Conservation (phyloP, 345 rosid genomes). For the Rhizophora mangle region DNA sequence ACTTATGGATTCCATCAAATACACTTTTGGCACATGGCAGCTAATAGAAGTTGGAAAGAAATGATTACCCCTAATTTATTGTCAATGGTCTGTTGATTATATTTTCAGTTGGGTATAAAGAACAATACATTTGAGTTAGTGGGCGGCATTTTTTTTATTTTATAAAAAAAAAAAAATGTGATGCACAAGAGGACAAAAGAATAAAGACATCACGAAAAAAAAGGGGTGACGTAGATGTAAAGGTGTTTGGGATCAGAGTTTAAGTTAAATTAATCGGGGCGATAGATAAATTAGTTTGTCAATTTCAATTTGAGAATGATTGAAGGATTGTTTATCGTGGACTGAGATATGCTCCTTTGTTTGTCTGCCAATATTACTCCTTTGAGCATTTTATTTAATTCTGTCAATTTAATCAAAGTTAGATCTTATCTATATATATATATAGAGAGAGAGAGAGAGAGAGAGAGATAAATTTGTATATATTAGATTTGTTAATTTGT, state of each 20-base stretch:
- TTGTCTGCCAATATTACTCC: conserved; percentile 27
- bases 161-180: not conserved
- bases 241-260: conserved; percentile 52
- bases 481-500: too few relatives aligned
- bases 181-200: conserved; percentile 36
- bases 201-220: not conserved
- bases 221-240: conserved; percentile 20
- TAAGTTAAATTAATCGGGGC: conserved; percentile 19
- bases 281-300: conserved; percentile 12
- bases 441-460: too few relatives aligned
- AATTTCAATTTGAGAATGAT: conserved; percentile 42
- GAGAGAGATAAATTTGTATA: too few relatives aligned
- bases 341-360: conserved; percentile 42
- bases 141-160: conserved; percentile 24
- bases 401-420: too few relatives aligned
- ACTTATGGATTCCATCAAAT: conserved; percentile 3
- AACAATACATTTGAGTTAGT: conserved; percentile 18
- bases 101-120: not conserved
- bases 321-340: conserved; percentile 37
- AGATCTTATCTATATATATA: too few relatives aligned
- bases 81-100: not conserved
- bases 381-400: not conserved
- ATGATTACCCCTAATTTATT: conserved; percentile 12
- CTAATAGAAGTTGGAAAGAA: conserved; percentile 10
- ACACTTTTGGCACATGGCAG: conserved; percentile 14